Percentiles rank a stretch among this genome's conserved stretches.
Evolutionary conservation across 805 yeast genomes (phyloP).

Genomic region (Ogataea salicorniae): DNA sequence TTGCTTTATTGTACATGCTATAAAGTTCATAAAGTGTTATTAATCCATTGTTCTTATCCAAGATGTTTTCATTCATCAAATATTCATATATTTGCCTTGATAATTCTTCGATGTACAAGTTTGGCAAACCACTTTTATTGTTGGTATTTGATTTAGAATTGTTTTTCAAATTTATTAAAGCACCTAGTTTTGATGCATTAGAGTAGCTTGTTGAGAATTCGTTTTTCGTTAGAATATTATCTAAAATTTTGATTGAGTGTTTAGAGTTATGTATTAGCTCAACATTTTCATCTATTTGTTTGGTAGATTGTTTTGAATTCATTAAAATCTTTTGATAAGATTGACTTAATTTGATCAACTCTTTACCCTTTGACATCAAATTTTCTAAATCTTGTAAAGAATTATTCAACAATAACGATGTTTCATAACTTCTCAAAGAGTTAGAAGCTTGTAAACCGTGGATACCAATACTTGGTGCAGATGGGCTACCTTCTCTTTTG

Average conservation of each 20-base stretch:
- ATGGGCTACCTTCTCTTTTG: background rate
- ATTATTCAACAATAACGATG: slow-evolving; percentile 54
- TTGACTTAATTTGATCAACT: slow-evolving; percentile 55
- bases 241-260: slow-evolving; percentile 23
- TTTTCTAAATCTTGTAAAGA: slow-evolving; percentile 76
- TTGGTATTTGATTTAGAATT: slow-evolving; percentile 1
- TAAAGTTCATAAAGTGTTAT: slow-evolving; percentile 59
- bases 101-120: slow-evolving; percentile 49
- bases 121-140: slow-evolving; percentile 15
- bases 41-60: slow-evolving; percentile 51
- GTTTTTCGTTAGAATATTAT: slow-evolving; percentile 24
- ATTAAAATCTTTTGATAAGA: slow-evolving; percentile 32
- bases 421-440: slow-evolving; percentile 49
- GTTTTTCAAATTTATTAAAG: slow-evolving; percentile 16
- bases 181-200: slow-evolving; percentile 17
- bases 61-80: slow-evolving; percentile 38
- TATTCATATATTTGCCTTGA: slow-evolving; percentile 79
- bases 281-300: slow-evolving; percentile 21
- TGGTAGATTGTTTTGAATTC: slow-evolving; percentile 8
- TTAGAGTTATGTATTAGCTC: slow-evolving; percentile 26
- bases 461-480: slow-evolving; percentile 48
- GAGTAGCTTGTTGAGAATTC: slow-evolving; percentile 22
- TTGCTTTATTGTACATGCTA: slow-evolving; percentile 57
- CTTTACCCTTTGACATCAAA: slow-evolving; percentile 72
- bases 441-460: slow-evolving; percentile 60